These are phyloP conservation scores for Pythium chondricola DNA, from an alignment of 352 stramenopile species.

Conservation along the genomic window DNA sequence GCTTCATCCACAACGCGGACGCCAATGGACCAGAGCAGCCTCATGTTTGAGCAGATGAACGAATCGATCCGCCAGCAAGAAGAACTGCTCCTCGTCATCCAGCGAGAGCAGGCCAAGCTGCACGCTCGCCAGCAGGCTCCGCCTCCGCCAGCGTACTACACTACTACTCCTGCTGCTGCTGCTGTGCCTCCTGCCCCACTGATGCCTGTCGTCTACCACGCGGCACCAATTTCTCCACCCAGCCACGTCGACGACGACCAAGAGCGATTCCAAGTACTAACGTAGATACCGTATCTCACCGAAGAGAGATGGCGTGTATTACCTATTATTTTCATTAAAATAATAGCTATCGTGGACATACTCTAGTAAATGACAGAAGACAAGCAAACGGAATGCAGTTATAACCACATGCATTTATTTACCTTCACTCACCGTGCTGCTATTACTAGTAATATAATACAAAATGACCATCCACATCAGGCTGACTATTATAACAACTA, in stretches of 20 bases:
- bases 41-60: constrained; percentile 22
- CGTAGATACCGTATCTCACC: not conserved
- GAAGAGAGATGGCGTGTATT: not conserved
- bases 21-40: not conserved
- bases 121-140: constrained; percentile 11
- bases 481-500: no score
- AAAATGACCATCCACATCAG: no score
- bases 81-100: constrained; percentile 20
- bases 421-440: no score
- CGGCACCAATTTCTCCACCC: not conserved
- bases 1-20: not conserved
- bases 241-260: not conserved
- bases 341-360: no score
- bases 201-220: not conserved
- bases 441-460: no score
- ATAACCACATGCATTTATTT: no score
- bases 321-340: no score
- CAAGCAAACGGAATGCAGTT: no score
- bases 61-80: constrained; percentile 19
- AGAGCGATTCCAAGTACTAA: not conserved
- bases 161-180: no score
- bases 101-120: constrained; percentile 18
- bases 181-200: not conserved
- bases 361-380: no score
- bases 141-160: not conserved